phyloP scores from a whole-genome alignment of 2,329 filamentous ascomycete species.

The Raffaelea ambrosiae region DNA sequence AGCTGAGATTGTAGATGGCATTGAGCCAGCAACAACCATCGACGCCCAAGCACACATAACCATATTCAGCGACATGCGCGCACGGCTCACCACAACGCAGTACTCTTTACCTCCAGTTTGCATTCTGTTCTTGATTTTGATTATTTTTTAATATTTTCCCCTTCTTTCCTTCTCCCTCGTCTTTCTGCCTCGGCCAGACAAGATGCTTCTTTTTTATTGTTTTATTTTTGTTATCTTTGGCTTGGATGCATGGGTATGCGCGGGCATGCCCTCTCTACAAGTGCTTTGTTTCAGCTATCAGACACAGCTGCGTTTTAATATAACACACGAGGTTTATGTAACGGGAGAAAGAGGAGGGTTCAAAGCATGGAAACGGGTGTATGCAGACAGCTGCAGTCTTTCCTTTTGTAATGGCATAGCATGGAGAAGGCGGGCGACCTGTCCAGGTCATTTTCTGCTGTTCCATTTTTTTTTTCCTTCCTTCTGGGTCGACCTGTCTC shows the following conservation, averaged over 20 bases:
- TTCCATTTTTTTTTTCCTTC: neutral
- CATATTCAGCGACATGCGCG: neutral
- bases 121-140: neutral
- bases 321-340: neutral
- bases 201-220: neutral
- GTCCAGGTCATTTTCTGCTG: neutral
- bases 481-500: neutral
- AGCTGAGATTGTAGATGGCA: conserved; percentile 75
- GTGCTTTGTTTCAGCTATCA: neutral
- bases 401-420: neutral
- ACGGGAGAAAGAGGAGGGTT: neutral
- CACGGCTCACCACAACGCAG: no score
- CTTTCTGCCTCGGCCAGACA: neutral
- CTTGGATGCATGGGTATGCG: neutral
- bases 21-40: conserved; percentile 15
- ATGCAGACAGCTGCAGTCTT: neutral
- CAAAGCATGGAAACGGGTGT: neutral
- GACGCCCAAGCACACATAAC: neutral
- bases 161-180: neutral
- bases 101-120: no score
- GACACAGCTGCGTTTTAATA: neutral
- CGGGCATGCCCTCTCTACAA: no score
- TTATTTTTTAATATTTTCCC: neutral
- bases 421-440: neutral
- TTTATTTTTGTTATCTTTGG: neutral